Conservation (phyloP, 345 rosid species). For the Mercurialis annua region DNA sequence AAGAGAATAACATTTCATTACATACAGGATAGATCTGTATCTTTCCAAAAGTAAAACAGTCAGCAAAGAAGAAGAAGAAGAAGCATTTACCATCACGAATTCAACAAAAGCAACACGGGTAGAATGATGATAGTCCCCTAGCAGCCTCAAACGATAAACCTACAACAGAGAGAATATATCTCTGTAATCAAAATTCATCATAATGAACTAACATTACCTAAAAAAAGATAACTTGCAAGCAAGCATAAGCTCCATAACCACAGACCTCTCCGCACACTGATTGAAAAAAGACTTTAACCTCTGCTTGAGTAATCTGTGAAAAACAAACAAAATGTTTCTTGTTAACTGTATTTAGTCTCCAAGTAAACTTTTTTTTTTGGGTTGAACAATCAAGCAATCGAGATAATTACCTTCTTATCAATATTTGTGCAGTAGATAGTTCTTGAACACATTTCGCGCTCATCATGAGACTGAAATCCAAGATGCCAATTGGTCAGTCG, state of each 20-base stretch:
- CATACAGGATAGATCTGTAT: not conserved
- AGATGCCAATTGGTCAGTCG: conserved; percentile 16
- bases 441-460: conserved; percentile 91
- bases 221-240: conserved; percentile 7
- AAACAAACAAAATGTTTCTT: conserved; percentile 9
- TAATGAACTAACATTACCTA: not conserved
- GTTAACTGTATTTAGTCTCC: conserved; percentile 5
- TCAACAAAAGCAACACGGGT: conserved; percentile 89
- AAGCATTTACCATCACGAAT: conserved; percentile 55
- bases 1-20: not conserved
- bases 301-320: conserved; percentile 61
- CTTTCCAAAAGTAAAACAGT: not conserved
- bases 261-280: conserved; percentile 72
- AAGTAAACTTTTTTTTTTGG: not conserved
- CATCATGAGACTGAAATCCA: conserved; percentile 66
- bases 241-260: conserved; percentile 17
- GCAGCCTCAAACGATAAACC: conserved; percentile 78
- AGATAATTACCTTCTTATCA: conserved; percentile 67
- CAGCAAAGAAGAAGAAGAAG: conserved; percentile 9
- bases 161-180: conserved; percentile 23
- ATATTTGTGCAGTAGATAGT: conserved; percentile 93
- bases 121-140: conserved; percentile 77
- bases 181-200: conserved; percentile 6
- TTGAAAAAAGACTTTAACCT: conserved; percentile 64
- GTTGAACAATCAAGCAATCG: not conserved